These are phyloP conservation scores for Xylaria sp. DNA, from an alignment of 2,329 filamentous ascomycete genomes.

Conservation along the genomic window DNA sequence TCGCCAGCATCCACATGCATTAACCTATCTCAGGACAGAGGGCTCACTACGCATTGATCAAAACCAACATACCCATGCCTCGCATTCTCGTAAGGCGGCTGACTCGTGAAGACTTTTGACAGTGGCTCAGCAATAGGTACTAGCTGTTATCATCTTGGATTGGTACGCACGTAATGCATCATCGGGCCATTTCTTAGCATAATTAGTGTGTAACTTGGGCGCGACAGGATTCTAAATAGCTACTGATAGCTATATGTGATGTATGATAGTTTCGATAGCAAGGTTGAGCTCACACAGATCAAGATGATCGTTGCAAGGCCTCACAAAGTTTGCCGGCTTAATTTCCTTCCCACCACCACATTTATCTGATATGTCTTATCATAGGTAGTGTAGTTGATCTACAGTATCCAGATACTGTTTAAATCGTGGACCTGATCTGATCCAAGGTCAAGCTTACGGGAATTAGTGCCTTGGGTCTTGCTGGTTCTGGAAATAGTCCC, in stretches of 20 bases:
- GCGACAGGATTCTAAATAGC: conserved; percentile 8
- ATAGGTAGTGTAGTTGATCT: not conserved
- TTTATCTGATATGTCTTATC: not conserved
- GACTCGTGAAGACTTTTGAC: conserved; percentile 7
- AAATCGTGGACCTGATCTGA: conserved; percentile 16
- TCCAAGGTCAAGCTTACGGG: conserved; percentile 11
- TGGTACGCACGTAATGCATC: conserved; percentile 22
- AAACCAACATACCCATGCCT: not conserved
- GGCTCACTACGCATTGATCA: conserved; percentile 1
- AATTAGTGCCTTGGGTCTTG: conserved; percentile 24
- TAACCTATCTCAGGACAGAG: conserved; percentile 22
- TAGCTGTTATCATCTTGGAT: not conserved
- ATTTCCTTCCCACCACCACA: not conserved
- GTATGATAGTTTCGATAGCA: conserved; percentile 3
- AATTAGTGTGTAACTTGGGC: conserved; percentile 12
- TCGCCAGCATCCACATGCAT: not conserved
- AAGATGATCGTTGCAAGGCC: not conserved
- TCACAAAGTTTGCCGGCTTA: not conserved
- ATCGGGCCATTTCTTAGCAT: conserved; percentile 5
- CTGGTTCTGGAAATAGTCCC: conserved; percentile 33
- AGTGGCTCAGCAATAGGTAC: conserved; percentile 8
- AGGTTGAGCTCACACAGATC: conserved; percentile 4
- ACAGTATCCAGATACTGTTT: not conserved
- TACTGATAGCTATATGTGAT: not conserved
- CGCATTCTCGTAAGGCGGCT: conserved; percentile 10